These are phyloP conservation scores for Ilex asprella DNA, from an alignment of 257 asterid genomes.

Conservation along the genomic window DNA sequence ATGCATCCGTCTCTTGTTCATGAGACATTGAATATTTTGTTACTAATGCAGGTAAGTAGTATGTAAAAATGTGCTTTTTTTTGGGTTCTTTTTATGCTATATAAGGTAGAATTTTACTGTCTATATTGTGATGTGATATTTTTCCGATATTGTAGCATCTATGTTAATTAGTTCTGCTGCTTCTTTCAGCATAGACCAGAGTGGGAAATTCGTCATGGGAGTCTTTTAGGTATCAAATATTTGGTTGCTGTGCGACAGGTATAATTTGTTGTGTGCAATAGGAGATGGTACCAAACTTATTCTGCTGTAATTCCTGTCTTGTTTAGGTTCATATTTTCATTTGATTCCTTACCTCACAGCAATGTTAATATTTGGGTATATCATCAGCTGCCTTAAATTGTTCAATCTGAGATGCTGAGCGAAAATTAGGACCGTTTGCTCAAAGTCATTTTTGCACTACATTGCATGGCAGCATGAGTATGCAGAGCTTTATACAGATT, in stretches of 20 bases:
- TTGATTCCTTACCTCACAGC: neutral
- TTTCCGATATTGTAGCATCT: constrained; percentile 13
- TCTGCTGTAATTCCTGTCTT: neutral
- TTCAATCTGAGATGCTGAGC: neutral
- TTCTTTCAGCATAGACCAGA: constrained; percentile 96
- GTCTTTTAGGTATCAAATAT: constrained; percentile 95
- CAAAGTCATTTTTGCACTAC: neutral
- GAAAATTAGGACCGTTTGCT: neutral
- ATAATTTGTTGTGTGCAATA: constrained; percentile 7
- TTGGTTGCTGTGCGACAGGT: constrained; percentile 99
- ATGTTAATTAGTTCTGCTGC: constrained; percentile 48
- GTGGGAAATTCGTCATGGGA: constrained; percentile 99
- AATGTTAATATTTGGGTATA: neutral
- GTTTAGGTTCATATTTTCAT: neutral
- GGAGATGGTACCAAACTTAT: neutral
- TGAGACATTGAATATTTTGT: constrained; percentile 70
- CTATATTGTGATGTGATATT: constrained; percentile 4
- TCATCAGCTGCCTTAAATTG: neutral
- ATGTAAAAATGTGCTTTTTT: constrained; percentile 7
- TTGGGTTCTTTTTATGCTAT: neutral
- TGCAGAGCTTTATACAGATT: no score
- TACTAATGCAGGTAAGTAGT: constrained; percentile 92
- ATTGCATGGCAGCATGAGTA: no score
- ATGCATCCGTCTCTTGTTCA: constrained; percentile 79
- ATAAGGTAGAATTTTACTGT: neutral